A percentile compares a stretch with the other conserved stretches of the same genome.
phyloP scores from a whole-genome alignment of 768 basidiomycete species.

The Daedaleopsis sinensis region DNA sequence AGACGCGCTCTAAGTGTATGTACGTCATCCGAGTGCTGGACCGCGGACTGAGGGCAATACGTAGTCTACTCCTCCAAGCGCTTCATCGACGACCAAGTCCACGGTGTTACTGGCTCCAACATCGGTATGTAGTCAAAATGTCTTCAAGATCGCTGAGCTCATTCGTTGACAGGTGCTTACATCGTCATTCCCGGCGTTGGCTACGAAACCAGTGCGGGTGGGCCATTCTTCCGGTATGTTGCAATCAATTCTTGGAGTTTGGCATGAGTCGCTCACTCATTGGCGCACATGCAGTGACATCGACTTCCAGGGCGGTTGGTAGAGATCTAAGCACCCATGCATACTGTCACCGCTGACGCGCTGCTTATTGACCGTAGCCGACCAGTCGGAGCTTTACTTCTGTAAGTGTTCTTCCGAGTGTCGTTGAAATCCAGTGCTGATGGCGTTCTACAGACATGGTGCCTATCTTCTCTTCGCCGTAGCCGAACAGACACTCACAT shows the following conservation, averaged over 20 bases:
- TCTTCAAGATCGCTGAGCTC: not conserved
- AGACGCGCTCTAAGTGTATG: slow-evolving; percentile 53
- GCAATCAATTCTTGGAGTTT: not conserved
- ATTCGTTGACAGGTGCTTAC: slow-evolving; percentile 31
- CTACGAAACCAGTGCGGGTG: slow-evolving; percentile 51
- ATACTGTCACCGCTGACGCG: not conserved
- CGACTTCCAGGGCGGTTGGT: slow-evolving; percentile 43
- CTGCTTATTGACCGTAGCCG: slow-evolving; percentile 13
- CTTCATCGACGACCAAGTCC: slow-evolving; percentile 54
- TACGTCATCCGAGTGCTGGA: slow-evolving; percentile 32
- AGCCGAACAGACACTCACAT: not conserved
- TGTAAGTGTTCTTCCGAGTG: slow-evolving; percentile 31
- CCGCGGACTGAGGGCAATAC: no score
- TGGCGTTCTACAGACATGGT: not conserved
- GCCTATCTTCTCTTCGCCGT: not conserved
- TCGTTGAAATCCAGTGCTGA: not conserved
- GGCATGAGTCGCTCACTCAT: no score
- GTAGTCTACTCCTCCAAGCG: slow-evolving; percentile 31
- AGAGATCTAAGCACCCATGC: not conserved
- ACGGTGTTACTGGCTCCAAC: slow-evolving; percentile 49
- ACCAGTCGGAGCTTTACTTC: slow-evolving; percentile 51
- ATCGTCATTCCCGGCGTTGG: slow-evolving; percentile 48
- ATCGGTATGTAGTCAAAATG: slow-evolving; percentile 27
- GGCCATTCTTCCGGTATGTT: slow-evolving; percentile 50
- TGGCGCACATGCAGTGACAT: slow-evolving; percentile 34